These are phyloP conservation scores for Nemania bipapillata DNA, from an alignment of 2,329 filamentous ascomycete genomes.

Conservation along the genomic window DNA sequence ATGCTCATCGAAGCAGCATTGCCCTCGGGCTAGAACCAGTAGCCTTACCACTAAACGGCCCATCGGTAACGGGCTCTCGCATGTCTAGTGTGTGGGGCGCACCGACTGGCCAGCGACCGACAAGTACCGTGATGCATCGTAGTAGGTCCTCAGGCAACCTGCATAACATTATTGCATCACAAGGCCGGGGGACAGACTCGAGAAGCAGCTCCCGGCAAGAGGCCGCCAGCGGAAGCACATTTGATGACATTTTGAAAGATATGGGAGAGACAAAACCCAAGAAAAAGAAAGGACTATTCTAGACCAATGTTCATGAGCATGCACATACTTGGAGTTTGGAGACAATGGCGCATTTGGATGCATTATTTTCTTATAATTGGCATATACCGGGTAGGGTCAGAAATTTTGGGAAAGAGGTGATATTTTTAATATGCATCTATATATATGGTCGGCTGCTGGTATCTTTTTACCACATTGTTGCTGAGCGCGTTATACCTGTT, in stretches of 20 bases:
- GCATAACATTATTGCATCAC: slow-evolving; percentile 40
- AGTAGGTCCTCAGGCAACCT: slow-evolving; percentile 51
- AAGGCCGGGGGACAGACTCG: slow-evolving; percentile 39
- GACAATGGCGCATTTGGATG: slow-evolving; percentile 31
- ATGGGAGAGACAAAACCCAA: slow-evolving; percentile 48
- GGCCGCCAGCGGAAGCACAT: slow-evolving; percentile 49
- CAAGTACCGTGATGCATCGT: slow-evolving; percentile 46
- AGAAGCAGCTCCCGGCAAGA: slow-evolving; percentile 48
- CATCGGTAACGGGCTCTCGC: slow-evolving; percentile 42
- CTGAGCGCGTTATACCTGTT: not conserved
- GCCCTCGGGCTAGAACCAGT: slow-evolving; percentile 51
- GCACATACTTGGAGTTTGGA: not conserved
- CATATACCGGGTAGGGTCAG: slow-evolving; percentile 17
- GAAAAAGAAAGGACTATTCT: slow-evolving; percentile 53
- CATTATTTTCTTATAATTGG: slow-evolving; percentile 22
- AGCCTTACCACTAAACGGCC: slow-evolving; percentile 40
- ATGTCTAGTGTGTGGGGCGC: slow-evolving; percentile 45
- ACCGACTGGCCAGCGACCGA: slow-evolving; percentile 43
- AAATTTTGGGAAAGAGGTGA: not conserved
- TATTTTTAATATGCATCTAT: slow-evolving; percentile 5
- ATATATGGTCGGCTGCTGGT: not conserved
- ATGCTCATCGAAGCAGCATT: slow-evolving; percentile 50
- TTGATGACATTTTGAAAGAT: slow-evolving; percentile 53
- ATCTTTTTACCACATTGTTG: not conserved
- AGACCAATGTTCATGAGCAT: slow-evolving; percentile 24